Evolutionary conservation across 192 early-diverging fungal species (phyloP), one percentile per base, ranked within the genome.

Genomic region (Phlyctochytrium planicorne): DNA sequence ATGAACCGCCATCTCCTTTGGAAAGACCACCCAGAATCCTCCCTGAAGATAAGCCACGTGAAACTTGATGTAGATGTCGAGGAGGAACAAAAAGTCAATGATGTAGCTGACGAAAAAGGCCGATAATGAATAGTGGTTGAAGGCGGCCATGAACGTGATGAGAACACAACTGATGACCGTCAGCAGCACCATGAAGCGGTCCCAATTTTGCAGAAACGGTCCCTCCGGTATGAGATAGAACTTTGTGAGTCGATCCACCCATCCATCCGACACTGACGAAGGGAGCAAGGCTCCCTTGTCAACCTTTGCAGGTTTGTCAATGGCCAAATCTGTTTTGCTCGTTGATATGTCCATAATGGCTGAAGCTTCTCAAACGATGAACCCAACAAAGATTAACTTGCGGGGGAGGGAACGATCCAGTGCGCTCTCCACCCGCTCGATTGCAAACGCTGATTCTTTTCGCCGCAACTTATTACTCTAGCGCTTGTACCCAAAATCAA

Each of bases 21-120:
- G 75, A 60, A 83, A 83, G 3, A 83, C 79, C 34, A 83, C 81
- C 78, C 79, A 83, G 52, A 83, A 76, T 29, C 81, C 81, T 40
- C 73, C 69, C 35, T 81, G 69, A 2, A 83, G 74, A 67, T 83
- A 83, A 17, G 81, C 78, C 23, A 81, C 59, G 66, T 83, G 81
- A 60, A 81, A 80, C 64, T 77, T 78, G 69, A 79, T 68, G 74
- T 73, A 83, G 25, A 83, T 80, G 63, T 83, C 81, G 53, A 75
- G 29, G n/a, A 83, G 47, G 66, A 74, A 83, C 30, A 78, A 29
- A 27, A 71, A 32, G 62, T 83, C 81, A 62, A 83, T 71, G 34
- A 79, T 10, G 67, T 81, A 83, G 40, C 62, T 59, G 35, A 71
- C 67, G 47, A 77, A 50, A 67, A 67, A 78, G 6, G 81, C 60